Evolutionary conservation across 2,329 filamentous ascomycete genomes (phyloP), one percentile per base, ranked within the genome.

Genomic region (Aspergillus intermedius): DNA sequence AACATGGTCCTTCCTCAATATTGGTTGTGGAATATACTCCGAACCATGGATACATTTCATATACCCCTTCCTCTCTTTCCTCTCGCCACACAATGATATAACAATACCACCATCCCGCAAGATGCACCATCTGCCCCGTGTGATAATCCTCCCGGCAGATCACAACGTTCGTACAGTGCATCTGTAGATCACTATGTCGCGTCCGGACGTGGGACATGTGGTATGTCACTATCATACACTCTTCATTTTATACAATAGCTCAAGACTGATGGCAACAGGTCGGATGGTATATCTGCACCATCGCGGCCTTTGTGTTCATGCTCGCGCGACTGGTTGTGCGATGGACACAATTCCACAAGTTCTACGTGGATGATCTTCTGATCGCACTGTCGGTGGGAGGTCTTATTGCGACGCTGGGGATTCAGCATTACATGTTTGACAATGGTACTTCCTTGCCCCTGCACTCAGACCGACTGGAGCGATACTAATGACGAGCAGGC

Each of bases 341-440:
- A 34, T 47, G 49, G 54, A 48, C 37, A 17, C 42, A 54, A 3
- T 41, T 57, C 32, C 55, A 53, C 35, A 45, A 46, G 30, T 48
- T 54, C 42, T 58, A 58, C 13, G 22, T 56, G 21, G 55, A 58
- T 32, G 55, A 58, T 35, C 37, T 42, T 15, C 45, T 58, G 23
- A 46, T 58, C 5, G 23, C 48, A 2, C 23, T 49, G 25, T 47
- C 55, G 3, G 37, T 44, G 17, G 10, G 52, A 5, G 56, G 55
- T 40, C 42, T 58, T 30, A 53, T 58, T 8, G 54, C 43, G 4
- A 50, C 56, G 28, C 21, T 55, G 46, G 51, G 43, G n/a, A 57
- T 58, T 44, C 56, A 55, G 39, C 56, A 57, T 49, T 52, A 54
- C 37, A 56, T 56, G 56, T 58, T 58, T 32, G 52, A 51, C 15